Base-by-base conservation (phyloP, 192 early-diverging fungal species). In the Coemansia pectinata region DNA sequence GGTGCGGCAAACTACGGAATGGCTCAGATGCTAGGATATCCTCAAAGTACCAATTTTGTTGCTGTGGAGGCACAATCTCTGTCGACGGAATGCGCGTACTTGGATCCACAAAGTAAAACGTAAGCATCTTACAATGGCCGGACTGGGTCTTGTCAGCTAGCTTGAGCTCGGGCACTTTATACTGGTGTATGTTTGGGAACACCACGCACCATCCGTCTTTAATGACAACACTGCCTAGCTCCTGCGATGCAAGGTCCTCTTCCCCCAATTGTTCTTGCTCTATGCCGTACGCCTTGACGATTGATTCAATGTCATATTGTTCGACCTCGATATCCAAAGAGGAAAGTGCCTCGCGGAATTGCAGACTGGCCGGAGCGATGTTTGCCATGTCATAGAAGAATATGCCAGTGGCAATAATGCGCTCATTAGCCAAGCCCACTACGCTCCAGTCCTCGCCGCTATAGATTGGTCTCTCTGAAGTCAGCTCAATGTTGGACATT, bases 31-130 rank as follows among this genome's bases (percentile, higher is more conserved):
- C 38, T 39, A 38, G 19, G 9, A 41, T 40, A 19, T 45, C 25
- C n/a, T 65, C 61, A 21, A 53, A 44, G 55, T 57, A 60, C 81
- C 82, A 84, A 4, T 41, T 73, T 58, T 57, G 40, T 63, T 87
- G 80, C 67, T 91, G 88, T 19, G 86, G 85, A 1, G 88, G 85
- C 0, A 91, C 83, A 40, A 79, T 15, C 0, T 55, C 55, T 4
- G 87, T 88, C 19, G 84, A 86, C 10, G 73, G 15, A 34, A 87
- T 76, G 7, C 53, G 63, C 0, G 45, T 47, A 1, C 66, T 47
- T 0, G 90, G 90, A 45, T 91, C 69, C 0, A 91, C 74, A n/a
- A 91, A 66, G 74, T 90, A 89, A 55, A 90, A 89, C 14, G 64
- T 69, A 0, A 91, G 76, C 50, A 90, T 88, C 61, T 86, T 86